Evolutionary conservation across 768 basidiomycete species (phyloP).

Genomic region (Candolleomyces aberdarensis): DNA sequence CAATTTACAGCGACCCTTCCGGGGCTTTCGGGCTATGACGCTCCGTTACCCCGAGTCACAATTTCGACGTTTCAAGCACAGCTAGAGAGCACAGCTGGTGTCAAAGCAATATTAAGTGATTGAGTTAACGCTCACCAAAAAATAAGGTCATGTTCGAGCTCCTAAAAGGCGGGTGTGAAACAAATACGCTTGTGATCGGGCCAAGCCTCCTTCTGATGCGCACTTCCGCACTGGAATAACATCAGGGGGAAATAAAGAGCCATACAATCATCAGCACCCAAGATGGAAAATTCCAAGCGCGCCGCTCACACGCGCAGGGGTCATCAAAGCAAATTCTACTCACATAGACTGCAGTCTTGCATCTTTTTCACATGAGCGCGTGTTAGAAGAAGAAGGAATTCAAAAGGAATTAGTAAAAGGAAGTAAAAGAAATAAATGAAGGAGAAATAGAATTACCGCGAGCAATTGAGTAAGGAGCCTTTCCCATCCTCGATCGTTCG

Average conservation of each 20-base stretch:
- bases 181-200: slow-evolving; percentile 3
- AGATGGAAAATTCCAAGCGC: too few species aligned
- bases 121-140: background rate
- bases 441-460: slow-evolving; percentile 23
- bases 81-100: too few species aligned
- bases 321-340: slow-evolving; percentile 14
- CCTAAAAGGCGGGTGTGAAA: slow-evolving; percentile 4
- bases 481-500: slow-evolving; percentile 19
- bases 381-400: background rate
- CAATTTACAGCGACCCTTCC: too few species aligned
- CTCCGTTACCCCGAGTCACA: too few species aligned
- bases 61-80: too few species aligned
- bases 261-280: background rate
- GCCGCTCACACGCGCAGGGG: too few species aligned
- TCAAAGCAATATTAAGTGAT: background rate
- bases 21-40: too few species aligned
- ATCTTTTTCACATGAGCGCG: slow-evolving; percentile 21
- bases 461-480: slow-evolving; percentile 31
- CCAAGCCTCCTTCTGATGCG: slow-evolving; percentile 5
- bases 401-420: background rate
- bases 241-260: background rate
- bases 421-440: background rate
- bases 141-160: background rate
- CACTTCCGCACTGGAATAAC: slow-evolving; percentile 1
- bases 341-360: slow-evolving; percentile 41